Base-by-base conservation (phyloP, 352 stramenopile species). In the Achlya hypogyna region DNA sequence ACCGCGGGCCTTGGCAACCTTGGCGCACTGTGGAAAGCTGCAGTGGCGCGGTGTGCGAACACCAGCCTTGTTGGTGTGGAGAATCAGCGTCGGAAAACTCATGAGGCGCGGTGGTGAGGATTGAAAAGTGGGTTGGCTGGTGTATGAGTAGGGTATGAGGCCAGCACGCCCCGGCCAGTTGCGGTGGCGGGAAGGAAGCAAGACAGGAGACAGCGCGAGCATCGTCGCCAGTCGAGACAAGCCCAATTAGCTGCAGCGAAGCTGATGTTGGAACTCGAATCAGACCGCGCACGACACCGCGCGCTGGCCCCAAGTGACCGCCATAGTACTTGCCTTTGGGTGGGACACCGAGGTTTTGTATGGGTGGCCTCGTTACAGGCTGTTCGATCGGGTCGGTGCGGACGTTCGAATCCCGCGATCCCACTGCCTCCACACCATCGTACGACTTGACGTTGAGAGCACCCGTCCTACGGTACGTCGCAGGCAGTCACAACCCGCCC, bases 1-100 rank as follows among this genome's bases (percentile, higher is more conserved):
- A n/a, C 56, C 56, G 23, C 35, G 56, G 5, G 56, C n/a, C 42
- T 64, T 40, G 35, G 56, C 56, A 22, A 51, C 29, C n/a, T 64
- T 64, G 29, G 25, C 56, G 29, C 56, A 64, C n/a, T 23, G n/a
- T 20, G 29, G 56, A 23, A 64, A 40, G n/a, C 25, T 47, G 18
- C 56, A 64, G 28, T 56, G 49, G 49, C 49, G 49, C 25, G 49
- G 49, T 38, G 49, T 56, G 25, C 49, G 49, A 10, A 56, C 49
- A n/a, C 31, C 38, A 45, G 38, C 38, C 38, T 45, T 45, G 38
- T 45, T 45, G 38, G 38, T 45, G 38, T 45, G 38, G 12, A 45
- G 38, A 18, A 45, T 45, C 38, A 45, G 38, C 38, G 38, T 45
- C 38, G 38, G 38, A 18, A 45, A 45, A 18, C 38, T 45, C 38